These are phyloP conservation scores for Pisolithus tinctorius DNA, from an alignment of 768 basidiomycete genomes.

Conservation along the genomic window DNA sequence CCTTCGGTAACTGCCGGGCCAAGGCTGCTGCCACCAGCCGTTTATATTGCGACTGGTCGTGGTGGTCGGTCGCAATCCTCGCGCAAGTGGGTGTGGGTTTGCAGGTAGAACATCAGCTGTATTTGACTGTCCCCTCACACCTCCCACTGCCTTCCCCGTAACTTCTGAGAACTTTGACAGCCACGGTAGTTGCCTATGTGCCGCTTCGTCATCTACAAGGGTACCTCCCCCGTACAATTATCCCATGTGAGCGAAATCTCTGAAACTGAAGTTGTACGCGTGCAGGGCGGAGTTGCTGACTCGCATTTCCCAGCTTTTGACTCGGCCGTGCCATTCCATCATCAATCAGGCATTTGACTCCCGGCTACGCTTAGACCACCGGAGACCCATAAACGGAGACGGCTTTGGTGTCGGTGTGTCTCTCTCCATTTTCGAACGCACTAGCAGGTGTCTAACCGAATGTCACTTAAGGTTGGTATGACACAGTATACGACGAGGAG, in stretches of 20 bases:
- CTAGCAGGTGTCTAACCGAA: not conserved
- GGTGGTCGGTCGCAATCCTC: too few species aligned
- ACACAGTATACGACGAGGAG: conserved; percentile 76
- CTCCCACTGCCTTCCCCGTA: not conserved
- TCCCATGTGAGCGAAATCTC: conserved; percentile 54
- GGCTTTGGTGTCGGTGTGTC: conserved; percentile 89
- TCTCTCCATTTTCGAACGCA: not conserved
- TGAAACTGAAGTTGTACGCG: not conserved
- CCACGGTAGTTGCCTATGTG: conserved; percentile 46
- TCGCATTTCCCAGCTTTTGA: conserved; percentile 58
- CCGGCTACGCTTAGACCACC: conserved; percentile 71
- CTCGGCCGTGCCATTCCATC: conserved; percentile 90
- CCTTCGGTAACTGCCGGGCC: too few species aligned
- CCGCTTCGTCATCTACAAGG: conserved; percentile 92
- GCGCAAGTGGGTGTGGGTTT: too few species aligned
- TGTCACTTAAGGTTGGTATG: conserved; percentile 76
- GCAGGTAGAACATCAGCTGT: not conserved
- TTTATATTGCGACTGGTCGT: too few species aligned
- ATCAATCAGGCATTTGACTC: conserved; percentile 98
- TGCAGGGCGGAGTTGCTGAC: not conserved
- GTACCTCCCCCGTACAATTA: conserved; percentile 86
- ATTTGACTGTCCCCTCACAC: not conserved
- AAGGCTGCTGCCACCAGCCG: too few species aligned
- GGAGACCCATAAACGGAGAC: conserved; percentile 89
- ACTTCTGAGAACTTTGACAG: too few species aligned